Evolutionary conservation across 495 filamentous ascomycete species (phyloP).

Genomic region (Penicillium lagena): DNA sequence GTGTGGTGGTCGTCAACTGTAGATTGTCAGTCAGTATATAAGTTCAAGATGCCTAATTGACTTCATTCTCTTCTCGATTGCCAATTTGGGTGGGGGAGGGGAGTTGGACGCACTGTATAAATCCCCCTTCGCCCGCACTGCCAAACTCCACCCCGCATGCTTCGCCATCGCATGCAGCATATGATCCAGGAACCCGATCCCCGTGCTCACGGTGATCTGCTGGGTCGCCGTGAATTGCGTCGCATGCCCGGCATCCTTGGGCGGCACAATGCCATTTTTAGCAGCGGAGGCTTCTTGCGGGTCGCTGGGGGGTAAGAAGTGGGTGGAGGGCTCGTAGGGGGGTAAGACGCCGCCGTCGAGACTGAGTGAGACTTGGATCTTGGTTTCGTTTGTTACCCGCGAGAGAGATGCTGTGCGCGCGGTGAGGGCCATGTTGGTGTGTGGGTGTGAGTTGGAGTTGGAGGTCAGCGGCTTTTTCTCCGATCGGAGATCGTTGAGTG

Average conservation of each 20-base stretch:
- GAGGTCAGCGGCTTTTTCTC: slow-evolving; percentile 13
- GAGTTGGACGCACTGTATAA: slow-evolving; percentile 63
- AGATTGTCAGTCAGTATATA: background rate
- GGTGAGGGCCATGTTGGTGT: slow-evolving; percentile 23
- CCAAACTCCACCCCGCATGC: slow-evolving; percentile 88
- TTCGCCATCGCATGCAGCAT: slow-evolving; percentile 97
- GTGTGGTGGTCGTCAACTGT: slow-evolving; percentile 98
- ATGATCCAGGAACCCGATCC: slow-evolving; percentile 98
- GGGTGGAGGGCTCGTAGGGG: slow-evolving; percentile 46
- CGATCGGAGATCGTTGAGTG: slow-evolving; percentile 14
- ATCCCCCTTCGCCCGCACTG: slow-evolving; percentile 76
- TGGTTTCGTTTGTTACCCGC: slow-evolving; percentile 94
- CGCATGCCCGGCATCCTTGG: slow-evolving; percentile 73
- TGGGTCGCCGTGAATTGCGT: slow-evolving; percentile 74
- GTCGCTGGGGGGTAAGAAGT: slow-evolving; percentile 33
- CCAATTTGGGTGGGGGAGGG: too few species aligned
- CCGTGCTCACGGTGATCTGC: slow-evolving; percentile 80
- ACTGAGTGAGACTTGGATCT: slow-evolving; percentile 85
- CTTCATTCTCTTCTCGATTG: too few species aligned
- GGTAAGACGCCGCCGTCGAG: slow-evolving; percentile 80
- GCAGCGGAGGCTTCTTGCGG: slow-evolving; percentile 35
- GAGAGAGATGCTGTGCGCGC: slow-evolving; percentile 67
- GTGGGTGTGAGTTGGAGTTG: slow-evolving; percentile 7
- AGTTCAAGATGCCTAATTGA: background rate
- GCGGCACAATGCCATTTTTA: slow-evolving; percentile 76